Percentiles rank a stretch among this genome's conserved stretches.
Conservation (phyloP, 768 basidiomycete genomes). For the Candolleomyces eurysporus region DNA sequence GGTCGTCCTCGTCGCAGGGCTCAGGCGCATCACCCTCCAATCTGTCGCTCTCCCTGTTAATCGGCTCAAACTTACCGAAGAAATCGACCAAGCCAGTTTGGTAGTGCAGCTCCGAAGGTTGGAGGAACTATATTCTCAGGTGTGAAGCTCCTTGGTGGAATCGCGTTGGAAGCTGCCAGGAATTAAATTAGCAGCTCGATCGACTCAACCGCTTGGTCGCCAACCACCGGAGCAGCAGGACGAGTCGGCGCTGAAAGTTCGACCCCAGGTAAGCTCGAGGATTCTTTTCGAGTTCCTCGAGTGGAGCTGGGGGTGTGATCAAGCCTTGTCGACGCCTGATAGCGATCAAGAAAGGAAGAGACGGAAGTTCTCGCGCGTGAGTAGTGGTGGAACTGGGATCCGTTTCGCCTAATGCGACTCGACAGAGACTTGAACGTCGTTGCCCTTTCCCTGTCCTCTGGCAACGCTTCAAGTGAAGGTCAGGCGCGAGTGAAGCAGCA, state of each 20-base stretch:
- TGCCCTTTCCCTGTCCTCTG: conserved; percentile 13
- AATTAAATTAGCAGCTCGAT: conserved; percentile 21
- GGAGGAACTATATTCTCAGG: conserved; percentile 63
- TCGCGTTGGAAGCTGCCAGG: conserved; percentile 54
- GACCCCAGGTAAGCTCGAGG: conserved; percentile 25
- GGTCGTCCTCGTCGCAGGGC: conserved; percentile 6
- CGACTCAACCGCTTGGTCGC: background rate
- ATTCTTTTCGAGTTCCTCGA: conserved; percentile 66
- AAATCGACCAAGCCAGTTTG: conserved; percentile 41
- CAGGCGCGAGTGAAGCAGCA: background rate
- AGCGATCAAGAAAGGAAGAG: conserved; percentile 12
- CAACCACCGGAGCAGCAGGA: too few relatives aligned
- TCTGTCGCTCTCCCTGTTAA: too few relatives aligned
- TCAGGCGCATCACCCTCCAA: conserved; percentile 17
- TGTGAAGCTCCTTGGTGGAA: conserved; percentile 60
- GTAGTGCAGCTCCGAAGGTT: conserved; percentile 54
- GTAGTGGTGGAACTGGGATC: too few relatives aligned
- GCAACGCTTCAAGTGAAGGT: background rate
- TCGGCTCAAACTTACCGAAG: too few relatives aligned
- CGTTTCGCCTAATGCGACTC: too few relatives aligned
- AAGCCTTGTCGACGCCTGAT: background rate
- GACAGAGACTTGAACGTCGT: background rate
- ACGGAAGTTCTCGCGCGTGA: conserved; percentile 6
- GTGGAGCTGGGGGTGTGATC: conserved; percentile 24
- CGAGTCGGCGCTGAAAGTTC: background rate